These are phyloP conservation scores for Dactylis glomerata DNA, from an alignment of 176 grass and related monocot species.

Conservation along the genomic window DNA sequence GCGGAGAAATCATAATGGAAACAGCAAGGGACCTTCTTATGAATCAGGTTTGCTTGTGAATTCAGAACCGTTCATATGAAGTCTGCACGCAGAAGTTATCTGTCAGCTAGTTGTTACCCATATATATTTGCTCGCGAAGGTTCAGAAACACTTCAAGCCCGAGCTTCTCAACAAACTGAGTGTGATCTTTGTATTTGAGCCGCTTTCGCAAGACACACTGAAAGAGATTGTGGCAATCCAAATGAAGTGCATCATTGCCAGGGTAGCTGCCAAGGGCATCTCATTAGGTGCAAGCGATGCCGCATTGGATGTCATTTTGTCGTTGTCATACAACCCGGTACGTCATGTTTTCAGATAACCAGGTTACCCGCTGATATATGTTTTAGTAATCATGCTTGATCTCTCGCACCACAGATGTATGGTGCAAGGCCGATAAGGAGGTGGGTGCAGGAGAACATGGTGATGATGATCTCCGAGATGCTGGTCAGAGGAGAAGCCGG, in stretches of 20 bases:
- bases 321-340: neutral
- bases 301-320: neutral
- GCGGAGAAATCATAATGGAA: constrained; percentile 20
- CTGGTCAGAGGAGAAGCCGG: neutral
- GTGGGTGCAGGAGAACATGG: neutral
- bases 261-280: constrained; percentile 45
- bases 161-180: constrained; percentile 27
- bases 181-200: constrained; percentile 37
- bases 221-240: constrained; percentile 37
- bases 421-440: neutral
- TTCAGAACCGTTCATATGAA: neutral
- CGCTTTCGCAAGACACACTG: constrained; percentile 29
- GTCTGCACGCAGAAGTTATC: neutral
- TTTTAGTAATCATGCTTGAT: neutral
- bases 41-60: neutral
- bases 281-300: constrained; percentile 19
- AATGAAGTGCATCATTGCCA: constrained; percentile 49
- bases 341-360: neutral
- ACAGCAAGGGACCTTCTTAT: constrained; percentile 21
- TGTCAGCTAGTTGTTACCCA: neutral
- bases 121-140: neutral
- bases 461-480: neutral
- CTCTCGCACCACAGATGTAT: neutral
- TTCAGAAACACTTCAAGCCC: neutral
- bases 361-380: neutral